Conservation (phyloP, 1,284 basidiomycete genomes). For the Moniliella sp. region DNA sequence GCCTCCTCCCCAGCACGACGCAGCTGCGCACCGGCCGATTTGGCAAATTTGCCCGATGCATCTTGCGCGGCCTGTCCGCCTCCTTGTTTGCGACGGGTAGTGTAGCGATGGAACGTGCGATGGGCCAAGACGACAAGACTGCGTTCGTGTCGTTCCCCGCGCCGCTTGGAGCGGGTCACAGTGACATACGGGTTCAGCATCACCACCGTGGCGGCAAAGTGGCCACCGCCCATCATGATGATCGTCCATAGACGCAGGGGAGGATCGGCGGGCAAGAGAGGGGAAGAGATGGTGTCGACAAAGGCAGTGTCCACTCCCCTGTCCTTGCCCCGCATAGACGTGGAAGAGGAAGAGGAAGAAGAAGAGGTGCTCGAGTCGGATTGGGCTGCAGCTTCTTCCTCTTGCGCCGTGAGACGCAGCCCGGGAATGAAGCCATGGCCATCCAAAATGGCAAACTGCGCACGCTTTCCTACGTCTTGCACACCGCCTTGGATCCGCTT, state of each 20-base stretch:
- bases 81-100: constrained; percentile 89
- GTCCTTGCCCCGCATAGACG: background rate
- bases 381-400: too few relatives aligned
- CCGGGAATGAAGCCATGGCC: constrained; percentile 13
- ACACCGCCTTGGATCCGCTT: too few relatives aligned
- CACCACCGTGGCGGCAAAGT: constrained; percentile 81
- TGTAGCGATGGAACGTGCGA: constrained; percentile 97
- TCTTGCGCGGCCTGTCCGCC: constrained; percentile 82
- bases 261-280: constrained; percentile 7
- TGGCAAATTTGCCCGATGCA: constrained; percentile 65
- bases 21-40: constrained; percentile 79
- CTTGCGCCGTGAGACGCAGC: constrained; percentile 4
- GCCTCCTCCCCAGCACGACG: constrained; percentile 87
- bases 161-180: constrained; percentile 4
- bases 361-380: constrained; percentile 3
- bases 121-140: constrained; percentile 54
- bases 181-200: constrained; percentile 35
- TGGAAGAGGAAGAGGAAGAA: constrained; percentile 5
- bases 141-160: constrained; percentile 7
- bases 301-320: background rate
- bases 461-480: constrained; percentile 12
- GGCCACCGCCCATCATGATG: constrained; percentile 88
- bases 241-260: constrained; percentile 56
- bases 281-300: background rate
- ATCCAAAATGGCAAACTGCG: constrained; percentile 20